Evolutionary conservation across 2,329 filamentous ascomycete species (phyloP).

Genomic region (Calonectria pseudoturangicola): DNA sequence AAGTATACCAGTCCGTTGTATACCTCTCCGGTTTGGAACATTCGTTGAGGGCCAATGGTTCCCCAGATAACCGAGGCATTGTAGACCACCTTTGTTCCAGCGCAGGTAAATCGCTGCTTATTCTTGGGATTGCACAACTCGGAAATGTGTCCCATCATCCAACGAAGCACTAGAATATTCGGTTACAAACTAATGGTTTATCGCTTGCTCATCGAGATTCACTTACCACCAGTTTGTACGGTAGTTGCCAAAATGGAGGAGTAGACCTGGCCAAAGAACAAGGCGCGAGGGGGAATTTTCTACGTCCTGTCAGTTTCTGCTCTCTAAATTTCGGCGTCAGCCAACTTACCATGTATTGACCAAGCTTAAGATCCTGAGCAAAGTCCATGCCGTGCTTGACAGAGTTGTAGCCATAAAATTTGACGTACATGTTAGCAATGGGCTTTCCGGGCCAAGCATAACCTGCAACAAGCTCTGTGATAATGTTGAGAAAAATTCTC

Average conservation of each 20-base stretch:
- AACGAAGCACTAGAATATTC: conserved; percentile 30
- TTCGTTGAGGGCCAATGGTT: conserved; percentile 36
- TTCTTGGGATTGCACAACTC: conserved; percentile 33
- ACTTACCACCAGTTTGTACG: conserved; percentile 33
- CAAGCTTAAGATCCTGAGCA: conserved; percentile 38
- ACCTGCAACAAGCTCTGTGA: conserved; percentile 31
- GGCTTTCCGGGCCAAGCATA: conserved; percentile 41
- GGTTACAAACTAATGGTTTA: neutral
- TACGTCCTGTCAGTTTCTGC: neutral
- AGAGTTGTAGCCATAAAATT: conserved; percentile 40
- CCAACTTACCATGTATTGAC: conserved; percentile 37
- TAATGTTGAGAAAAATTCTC: conserved; percentile 41
- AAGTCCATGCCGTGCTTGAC: conserved; percentile 41
- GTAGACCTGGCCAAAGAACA: conserved; percentile 36
- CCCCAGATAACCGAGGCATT: conserved; percentile 40
- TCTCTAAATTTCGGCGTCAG: accelerated
- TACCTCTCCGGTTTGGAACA: conserved; percentile 36
- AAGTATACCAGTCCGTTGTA: conserved; percentile 38
- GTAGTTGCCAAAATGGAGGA: conserved; percentile 33
- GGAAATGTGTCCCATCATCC: conserved; percentile 36
- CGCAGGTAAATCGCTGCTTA: conserved; percentile 35
- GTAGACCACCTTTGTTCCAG: conserved; percentile 36
- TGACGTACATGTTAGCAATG: conserved; percentile 40
- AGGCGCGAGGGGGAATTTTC: conserved; percentile 35
- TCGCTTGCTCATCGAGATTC: too few relatives aligned